These are phyloP conservation scores for Ophiostoma perfectum DNA, from an alignment of 2,329 filamentous ascomycete species.

Conservation along the genomic window DNA sequence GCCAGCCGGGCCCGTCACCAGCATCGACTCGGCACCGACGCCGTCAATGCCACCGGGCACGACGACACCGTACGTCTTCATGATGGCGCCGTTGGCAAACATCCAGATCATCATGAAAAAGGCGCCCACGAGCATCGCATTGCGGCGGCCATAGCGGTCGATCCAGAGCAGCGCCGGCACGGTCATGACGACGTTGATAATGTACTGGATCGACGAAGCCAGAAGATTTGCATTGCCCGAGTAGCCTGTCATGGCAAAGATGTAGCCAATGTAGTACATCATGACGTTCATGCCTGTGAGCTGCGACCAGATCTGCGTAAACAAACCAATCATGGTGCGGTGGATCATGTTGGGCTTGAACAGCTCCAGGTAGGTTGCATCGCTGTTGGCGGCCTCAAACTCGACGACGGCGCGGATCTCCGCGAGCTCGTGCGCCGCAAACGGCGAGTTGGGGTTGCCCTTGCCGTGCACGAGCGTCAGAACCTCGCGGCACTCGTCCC, in stretches of 20 bases:
- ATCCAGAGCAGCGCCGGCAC: conserved; percentile 69
- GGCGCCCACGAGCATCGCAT: conserved; percentile 60
- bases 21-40: conserved; percentile 42
- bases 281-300: conserved; percentile 72
- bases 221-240: conserved; percentile 51
- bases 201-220: conserved; percentile 64
- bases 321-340: conserved; percentile 64
- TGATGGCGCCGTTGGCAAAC: conserved; percentile 43
- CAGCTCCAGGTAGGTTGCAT: conserved; percentile 67
- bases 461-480: conserved; percentile 56
- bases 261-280: conserved; percentile 66
- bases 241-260: conserved; percentile 69
- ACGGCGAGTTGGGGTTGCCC: conserved; percentile 58
- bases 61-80: conserved; percentile 38
- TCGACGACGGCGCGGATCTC: conserved; percentile 71
- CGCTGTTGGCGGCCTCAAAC: conserved; percentile 63
- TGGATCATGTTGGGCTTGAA: conserved; percentile 70
- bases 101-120: conserved; percentile 54
- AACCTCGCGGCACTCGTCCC: conserved; percentile 43
- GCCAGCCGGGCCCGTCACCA: conserved; percentile 44
- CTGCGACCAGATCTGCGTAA: conserved; percentile 71
- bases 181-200: conserved; percentile 78
- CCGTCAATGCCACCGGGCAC: conserved; percentile 35
- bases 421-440: conserved; percentile 61
- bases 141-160: conserved; percentile 69